A percentile compares a stretch with the other conserved stretches of the same genome.
These are phyloP conservation scores for Eucalyptus paniculata DNA, from an alignment of 345 rosid species.

Conservation along the genomic window DNA sequence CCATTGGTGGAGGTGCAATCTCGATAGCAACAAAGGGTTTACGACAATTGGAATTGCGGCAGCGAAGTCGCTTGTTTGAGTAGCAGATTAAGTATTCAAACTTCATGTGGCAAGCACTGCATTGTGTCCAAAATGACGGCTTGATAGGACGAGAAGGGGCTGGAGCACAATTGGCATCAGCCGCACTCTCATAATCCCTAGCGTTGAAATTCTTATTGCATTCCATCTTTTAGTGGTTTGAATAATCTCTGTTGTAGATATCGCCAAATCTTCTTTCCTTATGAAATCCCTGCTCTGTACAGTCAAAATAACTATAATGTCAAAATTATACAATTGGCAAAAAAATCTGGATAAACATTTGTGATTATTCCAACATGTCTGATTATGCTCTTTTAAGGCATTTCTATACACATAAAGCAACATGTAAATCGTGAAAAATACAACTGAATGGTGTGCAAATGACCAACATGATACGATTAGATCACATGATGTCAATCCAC, in stretches of 20 bases:
- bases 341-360: not conserved
- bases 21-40: constrained; percentile 21
- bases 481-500: not conserved
- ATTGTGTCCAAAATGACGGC: constrained; percentile 38
- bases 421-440: not conserved
- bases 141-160: not conserved
- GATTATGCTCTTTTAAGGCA: not conserved
- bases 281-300: not conserved
- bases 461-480: not conserved
- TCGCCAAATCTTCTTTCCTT: not conserved
- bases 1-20: constrained; percentile 11
- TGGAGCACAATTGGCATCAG: not conserved
- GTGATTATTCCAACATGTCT: not conserved
- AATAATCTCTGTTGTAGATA: not conserved
- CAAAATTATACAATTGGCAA: not conserved
- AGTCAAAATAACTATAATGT: not conserved
- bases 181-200: not conserved
- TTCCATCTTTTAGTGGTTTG: not conserved
- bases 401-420: not conserved
- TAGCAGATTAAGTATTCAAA: constrained; percentile 19
- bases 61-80: constrained; percentile 10
- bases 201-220: not conserved
- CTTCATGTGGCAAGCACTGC: constrained; percentile 15
- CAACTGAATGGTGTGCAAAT: not conserved
- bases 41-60: constrained; percentile 5